Evolutionary conservation across 2,329 filamentous ascomycete genomes (phyloP), one percentile per base, ranked within the genome.

Genomic region (Arthrocladium fulminans): DNA sequence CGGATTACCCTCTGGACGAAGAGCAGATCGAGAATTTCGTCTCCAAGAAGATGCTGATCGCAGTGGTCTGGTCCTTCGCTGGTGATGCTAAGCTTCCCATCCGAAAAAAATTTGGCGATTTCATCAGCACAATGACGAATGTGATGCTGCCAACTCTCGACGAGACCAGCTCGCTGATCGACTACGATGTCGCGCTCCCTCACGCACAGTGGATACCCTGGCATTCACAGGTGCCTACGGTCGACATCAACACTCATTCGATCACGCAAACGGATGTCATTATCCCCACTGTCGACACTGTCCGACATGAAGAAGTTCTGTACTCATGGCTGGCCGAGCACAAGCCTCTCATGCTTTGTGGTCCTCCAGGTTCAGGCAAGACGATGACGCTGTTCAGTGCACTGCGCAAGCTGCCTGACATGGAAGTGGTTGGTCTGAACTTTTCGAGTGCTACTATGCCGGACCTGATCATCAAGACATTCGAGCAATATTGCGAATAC

Each of bases 301-400:
- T 98, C 38, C 87, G 92, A 24, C 92, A 99, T 60, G 92, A 99
- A 66, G 92, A 97, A 67, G 87, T 99, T n/a, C 76, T 99, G 13
- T 98, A 98, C 72, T 98, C 94, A 2, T 98, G 92, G 92, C 80
- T 99, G 38, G 92, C 94, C 13, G 92, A 99, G 66, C 92, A 99
- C 65, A 98, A 98, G 71, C 92, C 94, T 10, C 75, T 99, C 15
- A 74, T 99, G 45, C 83, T 99, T 13, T 99, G 92, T 65, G 94
- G 92, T 66, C 94, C 92, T 63, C 92, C 92, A 50, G 92, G 92
- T 72, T 98, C 92, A 45, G 92, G 92, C 75, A 99, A 99, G 73
- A 99, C 92, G 3, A 99, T 99, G 92, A 99, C 92, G 9, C 74
- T 99, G 10, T 99, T 99, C 73, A 96, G 90, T 64, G 92, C 92